Evolutionary conservation across 2,329 filamentous ascomycete species (phyloP).

Genomic region (Fusarium clavum): DNA sequence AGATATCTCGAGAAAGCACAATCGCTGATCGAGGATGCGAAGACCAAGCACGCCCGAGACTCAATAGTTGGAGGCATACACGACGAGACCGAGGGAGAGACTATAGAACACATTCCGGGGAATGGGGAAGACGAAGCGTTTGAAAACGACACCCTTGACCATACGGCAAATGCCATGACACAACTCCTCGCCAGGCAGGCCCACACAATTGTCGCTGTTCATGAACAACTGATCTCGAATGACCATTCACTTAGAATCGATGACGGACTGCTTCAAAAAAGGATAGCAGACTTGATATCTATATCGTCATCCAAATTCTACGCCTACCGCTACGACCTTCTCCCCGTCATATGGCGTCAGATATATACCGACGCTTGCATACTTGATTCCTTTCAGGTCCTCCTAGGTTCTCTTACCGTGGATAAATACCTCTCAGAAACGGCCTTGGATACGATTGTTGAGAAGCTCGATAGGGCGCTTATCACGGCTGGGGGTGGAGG

Average conservation of each 20-base stretch:
- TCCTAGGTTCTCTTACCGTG: constrained; percentile 37
- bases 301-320: constrained; percentile 76
- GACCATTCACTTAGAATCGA: constrained; percentile 1
- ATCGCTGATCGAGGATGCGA: constrained; percentile 18
- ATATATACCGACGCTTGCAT: constrained; percentile 79
- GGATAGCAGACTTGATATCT: constrained; percentile 67
- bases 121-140: neutral
- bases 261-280: constrained; percentile 50
- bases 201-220: constrained; percentile 36
- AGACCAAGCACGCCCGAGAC: neutral
- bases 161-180: constrained; percentile 37
- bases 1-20: constrained; percentile 44
- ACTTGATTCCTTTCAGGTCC: constrained; percentile 64
- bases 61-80: neutral
- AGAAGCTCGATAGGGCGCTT: constrained; percentile 78
- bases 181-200: constrained; percentile 50
- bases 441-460: constrained; percentile 67
- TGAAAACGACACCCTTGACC: constrained; percentile 8
- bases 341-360: constrained; percentile 75
- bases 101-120: neutral
- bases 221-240: constrained; percentile 22
- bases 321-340: constrained; percentile 73
- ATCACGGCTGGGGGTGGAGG: constrained; percentile 78
- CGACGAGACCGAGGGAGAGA: neutral
- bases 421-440: constrained; percentile 22